Evolutionary conservation across 208 protist genomes (phyloP).

Genomic region (Trypanosoma rangeli): DNA sequence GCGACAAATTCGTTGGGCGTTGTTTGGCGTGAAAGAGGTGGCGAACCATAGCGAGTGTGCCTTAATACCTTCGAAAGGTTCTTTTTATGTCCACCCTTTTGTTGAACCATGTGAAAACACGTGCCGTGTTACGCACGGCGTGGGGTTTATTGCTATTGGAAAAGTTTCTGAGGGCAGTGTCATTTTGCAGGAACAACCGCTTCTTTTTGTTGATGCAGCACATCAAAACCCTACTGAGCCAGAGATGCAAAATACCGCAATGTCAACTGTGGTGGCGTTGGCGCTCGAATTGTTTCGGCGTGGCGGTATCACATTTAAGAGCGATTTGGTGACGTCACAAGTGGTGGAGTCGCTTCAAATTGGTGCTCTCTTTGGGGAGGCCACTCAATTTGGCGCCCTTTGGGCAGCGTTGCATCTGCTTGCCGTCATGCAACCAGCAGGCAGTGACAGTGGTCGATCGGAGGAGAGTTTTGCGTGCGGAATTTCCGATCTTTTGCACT

Average conservation of each 20-base stretch:
- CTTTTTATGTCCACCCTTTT: constrained; percentile 27
- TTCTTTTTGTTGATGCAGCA: constrained; percentile 8
- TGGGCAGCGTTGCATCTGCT: constrained; percentile 22
- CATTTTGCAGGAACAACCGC: constrained; percentile 33
- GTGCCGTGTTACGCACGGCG: constrained; percentile 32
- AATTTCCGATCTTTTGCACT: constrained; percentile 16
- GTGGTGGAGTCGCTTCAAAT: constrained; percentile 2
- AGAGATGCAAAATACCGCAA: not conserved
- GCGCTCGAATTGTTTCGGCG: constrained; percentile 21
- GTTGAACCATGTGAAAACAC: constrained; percentile 36
- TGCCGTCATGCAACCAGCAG: constrained; percentile 2
- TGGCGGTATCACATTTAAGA: constrained; percentile 9
- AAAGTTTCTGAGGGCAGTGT: constrained; percentile 39
- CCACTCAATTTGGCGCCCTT: not conserved
- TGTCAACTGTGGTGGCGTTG: not conserved
- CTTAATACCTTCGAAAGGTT: not conserved
- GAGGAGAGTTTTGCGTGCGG: constrained; percentile 3
- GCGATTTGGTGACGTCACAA: not conserved
- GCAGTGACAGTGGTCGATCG: not conserved
- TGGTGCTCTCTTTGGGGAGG: constrained; percentile 20
- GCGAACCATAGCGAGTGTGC: not conserved
- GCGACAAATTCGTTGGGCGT: constrained; percentile 15
- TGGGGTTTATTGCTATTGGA: constrained; percentile 37
- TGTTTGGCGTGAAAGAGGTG: constrained; percentile 18
- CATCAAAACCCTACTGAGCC: not conserved